Percentiles rank a stretch among this genome's conserved stretches.
These are phyloP conservation scores for Phialophora tarda DNA, from an alignment of 2,329 filamentous ascomycete species.

Conservation along the genomic window DNA sequence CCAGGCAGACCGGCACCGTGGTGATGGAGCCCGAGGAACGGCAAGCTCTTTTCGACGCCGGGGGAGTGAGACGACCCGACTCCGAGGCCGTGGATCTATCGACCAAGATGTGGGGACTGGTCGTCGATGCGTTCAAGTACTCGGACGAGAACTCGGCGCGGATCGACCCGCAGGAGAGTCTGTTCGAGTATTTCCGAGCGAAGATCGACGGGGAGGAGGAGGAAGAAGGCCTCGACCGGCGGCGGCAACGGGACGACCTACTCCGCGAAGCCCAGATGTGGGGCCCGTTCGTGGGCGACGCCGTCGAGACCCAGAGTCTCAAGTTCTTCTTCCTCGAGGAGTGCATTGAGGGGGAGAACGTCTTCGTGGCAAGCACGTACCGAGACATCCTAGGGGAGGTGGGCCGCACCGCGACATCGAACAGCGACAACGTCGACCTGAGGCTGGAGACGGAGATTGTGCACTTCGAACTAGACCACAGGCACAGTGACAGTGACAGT, in stretches of 20 bases:
- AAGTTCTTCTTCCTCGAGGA: slow-evolving; percentile 71
- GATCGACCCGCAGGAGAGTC: slow-evolving; percentile 59
- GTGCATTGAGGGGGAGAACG: slow-evolving; percentile 68
- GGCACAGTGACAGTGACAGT: no score
- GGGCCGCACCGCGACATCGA: slow-evolving; percentile 52
- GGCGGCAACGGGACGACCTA: slow-evolving; percentile 51
- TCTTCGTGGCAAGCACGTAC: slow-evolving; percentile 68
- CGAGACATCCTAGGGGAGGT: slow-evolving; percentile 61
- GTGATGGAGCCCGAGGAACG: slow-evolving; percentile 60
- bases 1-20: slow-evolving; percentile 57
- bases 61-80: slow-evolving; percentile 52
- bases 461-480: slow-evolving; percentile 40
- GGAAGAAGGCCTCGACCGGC: slow-evolving; percentile 48
- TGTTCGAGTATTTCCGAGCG: slow-evolving; percentile 63
- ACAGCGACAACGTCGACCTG: slow-evolving; percentile 55
- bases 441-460: slow-evolving; percentile 52
- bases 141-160: slow-evolving; percentile 59
- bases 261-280: slow-evolving; percentile 64
- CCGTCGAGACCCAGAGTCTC: slow-evolving; percentile 64
- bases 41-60: slow-evolving; percentile 54
- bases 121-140: slow-evolving; percentile 64
- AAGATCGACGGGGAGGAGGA: slow-evolving; percentile 51
- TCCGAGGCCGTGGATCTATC: slow-evolving; percentile 44
- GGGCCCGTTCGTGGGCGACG: slow-evolving; percentile 68
- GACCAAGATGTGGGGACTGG: slow-evolving; percentile 62